Percentiles rank a stretch among this genome's conserved stretches.
Evolutionary conservation across 805 yeast genomes (phyloP).

Genomic region (Barnettozyma wickerhamii): DNA sequence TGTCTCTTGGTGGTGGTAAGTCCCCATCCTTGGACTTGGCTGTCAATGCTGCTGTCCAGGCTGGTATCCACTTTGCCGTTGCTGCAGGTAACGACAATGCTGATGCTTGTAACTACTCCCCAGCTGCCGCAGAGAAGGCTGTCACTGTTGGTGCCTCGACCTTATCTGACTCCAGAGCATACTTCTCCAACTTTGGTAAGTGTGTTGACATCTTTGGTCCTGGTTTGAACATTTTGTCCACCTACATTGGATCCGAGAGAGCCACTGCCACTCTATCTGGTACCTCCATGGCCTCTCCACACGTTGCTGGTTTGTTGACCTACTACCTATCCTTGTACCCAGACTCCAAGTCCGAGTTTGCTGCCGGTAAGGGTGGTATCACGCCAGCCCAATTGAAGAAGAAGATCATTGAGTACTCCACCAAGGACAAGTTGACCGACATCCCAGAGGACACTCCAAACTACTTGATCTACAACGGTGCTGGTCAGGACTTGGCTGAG

Average conservation of each 20-base stretch:
- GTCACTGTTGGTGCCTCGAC: constrained; percentile 96
- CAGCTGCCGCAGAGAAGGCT: constrained; percentile 81
- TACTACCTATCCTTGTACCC: constrained; percentile 89
- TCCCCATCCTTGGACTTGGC: constrained; percentile 85
- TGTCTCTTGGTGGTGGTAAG: constrained; percentile 93
- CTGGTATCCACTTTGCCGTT: constrained; percentile 89
- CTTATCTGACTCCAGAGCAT: constrained; percentile 83
- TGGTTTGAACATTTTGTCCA: constrained; percentile 83
- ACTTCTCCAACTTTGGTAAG: constrained; percentile 91
- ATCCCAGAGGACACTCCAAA: constrained; percentile 75
- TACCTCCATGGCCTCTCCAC: constrained; percentile 98
- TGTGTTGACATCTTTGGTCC: constrained; percentile 98
- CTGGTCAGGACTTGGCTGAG: constrained; percentile 54
- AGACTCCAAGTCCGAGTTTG: constrained; percentile 59
- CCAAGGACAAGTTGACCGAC: constrained; percentile 54
- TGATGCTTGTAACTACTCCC: constrained; percentile 90
- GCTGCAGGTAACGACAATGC: constrained; percentile 96
- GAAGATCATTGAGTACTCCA: constrained; percentile 65
- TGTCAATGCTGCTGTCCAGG: constrained; percentile 82
- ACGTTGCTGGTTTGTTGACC: constrained; percentile 86
- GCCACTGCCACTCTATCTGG: constrained; percentile 87
- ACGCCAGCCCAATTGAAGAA: constrained; percentile 75
- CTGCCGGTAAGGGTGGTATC: constrained; percentile 46
- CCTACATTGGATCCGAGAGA: constrained; percentile 70
- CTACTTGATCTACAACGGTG: constrained; percentile 76